Conservation (phyloP, 129 eudicot species). For the sunflower (Helianthus annuus) region HanXRQr2.0-SUNRISE NC_035436.2:184003159-184003658, state of each 20-base stretch:
- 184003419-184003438: background rate
- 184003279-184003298: background rate
- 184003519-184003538: constrained; percentile 19
- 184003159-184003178: background rate
- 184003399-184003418: background rate
- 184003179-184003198: background rate
- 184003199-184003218: background rate
- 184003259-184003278: background rate
- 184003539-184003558: constrained; percentile 10
- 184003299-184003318: background rate
- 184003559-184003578: constrained; percentile 16
- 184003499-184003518: constrained; percentile 5
- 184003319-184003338: background rate
- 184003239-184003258: too few relatives aligned
- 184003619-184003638: constrained; percentile 1
- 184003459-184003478: background rate
- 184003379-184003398: background rate
- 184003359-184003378: background rate
- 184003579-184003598: background rate
- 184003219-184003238: too few relatives aligned
- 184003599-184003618: background rate
- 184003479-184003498: constrained; percentile 26
- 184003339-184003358: background rate
- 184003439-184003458: background rate
- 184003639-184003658: background rate